Evolutionary conservation across 129 eudicot genomes (phyloP), one percentile per base, ranked within the genome.

Genomic region (Deinandra increscens): DNA sequence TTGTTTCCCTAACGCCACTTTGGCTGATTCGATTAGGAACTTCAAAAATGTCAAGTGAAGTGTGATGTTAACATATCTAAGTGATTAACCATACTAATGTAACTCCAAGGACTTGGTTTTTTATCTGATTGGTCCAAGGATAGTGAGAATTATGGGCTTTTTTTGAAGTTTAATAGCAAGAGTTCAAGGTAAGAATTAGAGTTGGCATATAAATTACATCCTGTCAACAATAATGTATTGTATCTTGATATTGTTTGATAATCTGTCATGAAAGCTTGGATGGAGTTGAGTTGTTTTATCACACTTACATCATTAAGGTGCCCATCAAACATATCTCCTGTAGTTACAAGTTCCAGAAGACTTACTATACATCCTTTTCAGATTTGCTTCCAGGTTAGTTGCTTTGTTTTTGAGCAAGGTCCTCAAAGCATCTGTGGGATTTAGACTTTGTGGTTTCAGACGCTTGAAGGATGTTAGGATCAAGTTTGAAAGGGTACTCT

Each of bases 381-480:
- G 97, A 80, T 91, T 91, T 77, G 84, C 86, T 60, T 87, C 96
- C 69, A 78, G 83, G 80, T 64, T 91, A 71, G 9, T 82, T 80
- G 87, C 91, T 73, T 76, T 79, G 84, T 61, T 84, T 76, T 80
- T 91, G 73, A 86, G 97, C 81, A 91, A 88, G 66, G 79, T 82
- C 50, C 69, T 91, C 84, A 91, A 91, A 67, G 97, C 94, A 70
- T 91, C 96, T 10, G 91, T 91, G 36, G 86, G 76, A 69, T 88
- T 91, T 61, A 88, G 91, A 34, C 80, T 91, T 71, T 68, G 94
- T 65, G 97, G 97, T 70, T 91, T 93, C 96, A 88, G 90, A 88
- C 71, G 87, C 72, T 77, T 88, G 70, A 86, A 89, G 84, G 96
- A 91, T 82, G 79, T 91, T 37, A 83, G 60, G 72, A 75, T 91